Base-by-base conservation (phyloP, 495 filamentous ascomycete genomes). In the Choiromyces venosus region DNA sequence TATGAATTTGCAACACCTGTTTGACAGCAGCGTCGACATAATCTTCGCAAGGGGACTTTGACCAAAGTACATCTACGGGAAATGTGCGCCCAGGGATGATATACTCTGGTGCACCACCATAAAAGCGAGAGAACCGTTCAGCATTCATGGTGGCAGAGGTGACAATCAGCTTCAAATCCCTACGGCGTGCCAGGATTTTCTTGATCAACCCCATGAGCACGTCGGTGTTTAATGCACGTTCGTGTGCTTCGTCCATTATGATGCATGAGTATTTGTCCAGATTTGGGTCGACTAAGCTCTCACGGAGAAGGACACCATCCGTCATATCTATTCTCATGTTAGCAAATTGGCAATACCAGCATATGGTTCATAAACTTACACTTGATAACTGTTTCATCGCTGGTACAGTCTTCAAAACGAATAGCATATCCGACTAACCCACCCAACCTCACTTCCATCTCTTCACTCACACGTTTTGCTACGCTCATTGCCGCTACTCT, bases 181-280 rank as follows among this genome's bases (percentile, higher is more conserved):
- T 88, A 61, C 96, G 87, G 68, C 95, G 86, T 70, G 94, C 90
- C 36, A 99, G 85, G 12, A 99, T 93, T 83, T 98, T 98, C 81
- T 97, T 99, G 82, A 99, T 91, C 36, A 99, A 87, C 0, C 96
- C 96, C 92, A 99, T 96, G 18, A 98, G 84, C 7, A 99, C 93
- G 82, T 99, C 96, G 3, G 96, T 99, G 80, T 98, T 98, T 61
- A 99, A 85, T 0, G 95, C 94, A 80, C 96, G 88, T 82, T 99
- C 96, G 86, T 99, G 96, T 4, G 96, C 96, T 84, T 99, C 96
- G 82, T 99, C 96, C 95, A 99, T 97, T 82, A 99, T 99, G 68
- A 99, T 93, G 81, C 93, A 97, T 18, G 94, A 97, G 82, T 99
- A 99, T 79, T 92, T 92, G 82, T 98, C 96, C 35, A 99, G 87